A percentile compares a stretch with the other conserved stretches of the same genome.
These are phyloP conservation scores for Acorus gramineus DNA, from an alignment of 106 monocot species.

Conservation along the genomic window DNA sequence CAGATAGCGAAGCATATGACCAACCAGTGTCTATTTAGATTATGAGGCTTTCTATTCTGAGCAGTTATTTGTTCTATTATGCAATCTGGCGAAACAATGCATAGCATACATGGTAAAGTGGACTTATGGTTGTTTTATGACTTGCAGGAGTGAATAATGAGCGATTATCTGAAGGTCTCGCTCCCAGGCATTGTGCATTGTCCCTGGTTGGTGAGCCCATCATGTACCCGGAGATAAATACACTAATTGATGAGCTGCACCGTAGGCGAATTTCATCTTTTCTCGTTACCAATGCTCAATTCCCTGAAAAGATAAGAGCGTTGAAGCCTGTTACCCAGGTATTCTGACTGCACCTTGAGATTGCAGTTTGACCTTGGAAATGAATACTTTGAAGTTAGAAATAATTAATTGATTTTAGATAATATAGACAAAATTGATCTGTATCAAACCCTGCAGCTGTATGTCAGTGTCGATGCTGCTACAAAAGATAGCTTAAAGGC, in stretches of 20 bases:
- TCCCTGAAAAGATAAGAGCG: conserved; percentile 80
- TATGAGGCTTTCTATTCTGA: too few species aligned
- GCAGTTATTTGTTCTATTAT: too few species aligned
- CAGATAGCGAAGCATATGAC: too few species aligned
- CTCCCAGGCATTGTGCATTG: conserved; percentile 89
- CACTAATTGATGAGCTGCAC: conserved; percentile 83
- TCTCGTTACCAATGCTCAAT: conserved; percentile 98
- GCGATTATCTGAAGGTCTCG: conserved; percentile 66
- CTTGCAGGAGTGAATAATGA: conserved; percentile 72
- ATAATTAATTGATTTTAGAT: too few species aligned
- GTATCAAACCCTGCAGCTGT: conserved; percentile 45
- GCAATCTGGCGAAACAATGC: too few species aligned
- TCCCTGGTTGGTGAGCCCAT: conserved; percentile 98
- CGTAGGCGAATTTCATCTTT: conserved; percentile 81
- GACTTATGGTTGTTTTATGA: background rate
- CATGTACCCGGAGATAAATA: conserved; percentile 99
- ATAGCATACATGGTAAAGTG: too few species aligned
- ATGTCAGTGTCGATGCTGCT: conserved; percentile 99
- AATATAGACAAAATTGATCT: background rate
- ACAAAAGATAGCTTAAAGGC: conserved; percentile 93
- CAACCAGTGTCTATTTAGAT: too few species aligned
- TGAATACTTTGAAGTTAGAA: too few species aligned
- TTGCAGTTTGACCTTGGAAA: too few species aligned
- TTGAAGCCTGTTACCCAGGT: conserved; percentile 96
- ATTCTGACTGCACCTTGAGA: background rate